phyloP scores from a whole-genome alignment of 257 asterid genomes.

The Nicotiana sylvestris region DNA sequence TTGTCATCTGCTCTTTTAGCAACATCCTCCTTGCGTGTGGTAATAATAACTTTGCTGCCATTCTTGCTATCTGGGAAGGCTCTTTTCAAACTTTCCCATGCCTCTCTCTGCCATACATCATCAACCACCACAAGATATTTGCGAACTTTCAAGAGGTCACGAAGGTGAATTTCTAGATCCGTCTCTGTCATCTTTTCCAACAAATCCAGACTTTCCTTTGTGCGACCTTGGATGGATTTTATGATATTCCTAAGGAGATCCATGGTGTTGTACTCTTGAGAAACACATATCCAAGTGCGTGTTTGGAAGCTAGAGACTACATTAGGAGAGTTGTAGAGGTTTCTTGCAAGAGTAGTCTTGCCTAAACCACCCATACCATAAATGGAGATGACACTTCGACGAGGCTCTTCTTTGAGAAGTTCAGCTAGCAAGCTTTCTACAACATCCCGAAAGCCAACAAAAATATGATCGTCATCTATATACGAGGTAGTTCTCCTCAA shows the following conservation, averaged over 20 bases:
- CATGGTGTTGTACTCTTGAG: slow-evolving; percentile 1
- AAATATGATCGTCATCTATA: no score
- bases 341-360: no score
- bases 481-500: no score
- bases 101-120: slow-evolving; percentile 1
- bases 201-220: not conserved
- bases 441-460: no score
- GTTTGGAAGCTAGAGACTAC: no score
- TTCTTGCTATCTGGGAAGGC: slow-evolving; percentile 14
- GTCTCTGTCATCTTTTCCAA: not conserved
- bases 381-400: no score
- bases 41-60: slow-evolving; percentile 5
- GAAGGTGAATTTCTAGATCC: slow-evolving; percentile 4
- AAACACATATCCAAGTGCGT: slow-evolving; percentile 4
- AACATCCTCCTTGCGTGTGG: not conserved
- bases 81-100: not conserved
- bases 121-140: not conserved
- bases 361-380: no score
- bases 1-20: not conserved
- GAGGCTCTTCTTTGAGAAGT: no score
- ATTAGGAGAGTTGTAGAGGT: not conserved
- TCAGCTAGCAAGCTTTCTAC: no score
- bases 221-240: not conserved
- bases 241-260: slow-evolving; percentile 4
- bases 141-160: not conserved